phyloP scores from a whole-genome alignment of 192 early-diverging fungal species.

The Funneliformis geosporum region DNA sequence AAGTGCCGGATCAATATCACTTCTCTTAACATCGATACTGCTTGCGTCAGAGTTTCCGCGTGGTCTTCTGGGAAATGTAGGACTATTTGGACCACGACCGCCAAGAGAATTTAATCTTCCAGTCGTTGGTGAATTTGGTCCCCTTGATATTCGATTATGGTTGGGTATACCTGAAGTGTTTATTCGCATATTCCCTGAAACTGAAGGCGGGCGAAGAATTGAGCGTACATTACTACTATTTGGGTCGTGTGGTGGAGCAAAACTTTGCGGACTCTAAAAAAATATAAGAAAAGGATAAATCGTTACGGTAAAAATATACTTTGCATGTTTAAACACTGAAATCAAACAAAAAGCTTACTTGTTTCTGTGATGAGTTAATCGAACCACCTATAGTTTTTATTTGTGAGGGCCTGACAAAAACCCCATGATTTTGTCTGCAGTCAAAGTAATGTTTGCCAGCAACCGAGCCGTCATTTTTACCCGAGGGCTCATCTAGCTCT shows the following conservation, averaged over 20 bases:
- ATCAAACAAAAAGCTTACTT: background rate
- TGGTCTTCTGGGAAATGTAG: constrained; percentile 20
- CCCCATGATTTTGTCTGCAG: constrained; percentile 68
- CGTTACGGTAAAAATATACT: background rate
- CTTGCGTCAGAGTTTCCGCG: background rate
- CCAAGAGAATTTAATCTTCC: background rate
- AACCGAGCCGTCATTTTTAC: constrained; percentile 81
- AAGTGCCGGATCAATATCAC: background rate
- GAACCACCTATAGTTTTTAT: constrained; percentile 40
- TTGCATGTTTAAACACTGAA: background rate
- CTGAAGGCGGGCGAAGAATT: background rate
- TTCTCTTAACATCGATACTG: constrained; percentile 15
- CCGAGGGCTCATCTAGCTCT: constrained; percentile 72
- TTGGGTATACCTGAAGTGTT: constrained; percentile 10
- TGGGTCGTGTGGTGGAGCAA: constrained; percentile 40
- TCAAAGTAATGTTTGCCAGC: constrained; percentile 79
- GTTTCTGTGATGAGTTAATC: background rate
- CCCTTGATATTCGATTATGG: background rate
- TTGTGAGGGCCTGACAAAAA: constrained; percentile 76
- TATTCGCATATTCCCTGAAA: constrained; percentile 10
- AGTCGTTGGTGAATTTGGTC: constrained; percentile 29
- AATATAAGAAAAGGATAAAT: background rate
- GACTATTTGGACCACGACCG: constrained; percentile 16
- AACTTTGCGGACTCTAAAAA: constrained; percentile 10
- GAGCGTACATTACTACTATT: constrained; percentile 30